These are phyloP conservation scores for Aspergillus uvarum DNA, from an alignment of 2,329 filamentous ascomycete genomes.

Conservation along the genomic window DNA sequence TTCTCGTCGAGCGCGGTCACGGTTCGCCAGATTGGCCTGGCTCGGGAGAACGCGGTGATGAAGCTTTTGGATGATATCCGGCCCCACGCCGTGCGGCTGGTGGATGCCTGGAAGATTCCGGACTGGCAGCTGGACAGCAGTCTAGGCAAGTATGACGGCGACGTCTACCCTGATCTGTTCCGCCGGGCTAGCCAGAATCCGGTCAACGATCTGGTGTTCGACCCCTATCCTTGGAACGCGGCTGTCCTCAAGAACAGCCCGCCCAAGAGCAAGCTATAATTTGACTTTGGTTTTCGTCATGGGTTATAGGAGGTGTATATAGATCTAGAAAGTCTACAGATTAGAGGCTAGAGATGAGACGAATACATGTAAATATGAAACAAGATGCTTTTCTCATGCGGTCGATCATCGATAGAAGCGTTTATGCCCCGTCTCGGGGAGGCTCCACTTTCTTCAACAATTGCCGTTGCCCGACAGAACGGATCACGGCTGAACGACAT, in stretches of 20 bases:
- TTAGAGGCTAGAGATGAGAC: neutral
- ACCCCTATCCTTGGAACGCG: slow-evolving; percentile 67
- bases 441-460: too few species aligned
- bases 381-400: too few species aligned
- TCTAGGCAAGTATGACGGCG: slow-evolving; percentile 68
- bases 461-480: too few species aligned
- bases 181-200: slow-evolving; percentile 71
- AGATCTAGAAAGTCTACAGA: slow-evolving; percentile 6
- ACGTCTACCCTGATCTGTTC: slow-evolving; percentile 78
- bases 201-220: slow-evolving; percentile 68
- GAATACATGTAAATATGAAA: neutral
- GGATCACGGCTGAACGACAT: too few species aligned
- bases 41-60: slow-evolving; percentile 66
- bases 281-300: neutral
- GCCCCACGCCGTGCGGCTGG: slow-evolving; percentile 69
- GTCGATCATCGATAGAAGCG: too few species aligned
- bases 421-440: too few species aligned
- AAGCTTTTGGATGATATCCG: slow-evolving; percentile 69
- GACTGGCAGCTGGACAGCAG: slow-evolving; percentile 76
- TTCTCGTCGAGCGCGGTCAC: slow-evolving; percentile 69
- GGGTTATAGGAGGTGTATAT: neutral
- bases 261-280: slow-evolving; percentile 40
- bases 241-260: slow-evolving; percentile 59
- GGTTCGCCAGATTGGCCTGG: slow-evolving; percentile 69
- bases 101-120: slow-evolving; percentile 74